These are phyloP conservation scores for Ziziphus jujuba DNA, from an alignment of 306 rosid species.

Conservation along the genomic window DNA sequence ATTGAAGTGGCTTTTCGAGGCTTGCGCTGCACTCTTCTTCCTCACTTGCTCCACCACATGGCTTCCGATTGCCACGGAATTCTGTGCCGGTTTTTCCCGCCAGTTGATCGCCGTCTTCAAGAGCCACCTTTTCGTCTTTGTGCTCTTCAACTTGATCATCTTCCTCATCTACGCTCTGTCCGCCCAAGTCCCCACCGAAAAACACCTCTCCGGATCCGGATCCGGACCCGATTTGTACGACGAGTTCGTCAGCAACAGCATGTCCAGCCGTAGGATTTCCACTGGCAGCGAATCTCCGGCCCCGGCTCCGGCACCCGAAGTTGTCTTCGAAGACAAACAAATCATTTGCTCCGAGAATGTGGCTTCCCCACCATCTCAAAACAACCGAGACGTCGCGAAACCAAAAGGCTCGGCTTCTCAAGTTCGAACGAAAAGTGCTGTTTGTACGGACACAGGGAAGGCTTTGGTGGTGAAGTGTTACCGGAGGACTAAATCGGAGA, in stretches of 20 bases:
- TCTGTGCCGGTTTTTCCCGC: constrained; percentile 1
- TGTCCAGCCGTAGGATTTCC: neutral
- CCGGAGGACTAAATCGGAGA: constrained; percentile 57
- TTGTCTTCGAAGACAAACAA: neutral
- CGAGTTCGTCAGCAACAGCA: constrained; percentile 14
- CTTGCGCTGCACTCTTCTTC: constrained; percentile 29
- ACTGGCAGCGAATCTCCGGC: neutral
- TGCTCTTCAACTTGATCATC: constrained; percentile 44
- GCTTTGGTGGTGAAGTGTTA: constrained; percentile 32
- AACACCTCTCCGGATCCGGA: neutral
- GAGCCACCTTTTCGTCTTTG: constrained; percentile 45
- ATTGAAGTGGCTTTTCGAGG: constrained; percentile 26
- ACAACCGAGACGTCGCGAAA: neutral
- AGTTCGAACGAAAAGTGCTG: too few relatives aligned
- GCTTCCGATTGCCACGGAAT: constrained; percentile 23
- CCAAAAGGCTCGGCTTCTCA: neutral
- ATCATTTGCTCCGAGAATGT: constrained; percentile 13
- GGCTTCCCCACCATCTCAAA: constrained; percentile 2
- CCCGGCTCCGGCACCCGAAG: neutral
- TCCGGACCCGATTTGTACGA: constrained; percentile 11
- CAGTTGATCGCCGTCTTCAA: constrained; percentile 21
- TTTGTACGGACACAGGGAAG: too few relatives aligned
- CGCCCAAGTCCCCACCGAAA: constrained; percentile 1
- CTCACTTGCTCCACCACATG: constrained; percentile 28
- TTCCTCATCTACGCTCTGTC: constrained; percentile 45